Base-by-base conservation (phyloP, 768 basidiomycete genomes). In the Pleurotus salmoneostramineus region DNA sequence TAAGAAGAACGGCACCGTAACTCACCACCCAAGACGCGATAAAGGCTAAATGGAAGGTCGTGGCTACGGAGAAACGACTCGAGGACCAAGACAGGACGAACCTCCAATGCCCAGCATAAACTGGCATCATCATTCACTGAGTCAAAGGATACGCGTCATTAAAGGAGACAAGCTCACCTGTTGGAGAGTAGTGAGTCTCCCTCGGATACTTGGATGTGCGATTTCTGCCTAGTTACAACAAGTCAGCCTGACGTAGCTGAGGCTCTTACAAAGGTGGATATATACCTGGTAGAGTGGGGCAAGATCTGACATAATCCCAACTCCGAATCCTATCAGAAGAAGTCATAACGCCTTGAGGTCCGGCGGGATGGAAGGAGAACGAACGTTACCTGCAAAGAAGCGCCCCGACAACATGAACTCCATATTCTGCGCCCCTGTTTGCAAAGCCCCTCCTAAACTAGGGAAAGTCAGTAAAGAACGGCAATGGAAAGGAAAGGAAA, bases 171-270 rank as follows among this genome's bases (percentile, higher is more conserved):
- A 21, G 54, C 61, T 7, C 43, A 72, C 72, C 60, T 81, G 81
- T 65, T 82, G 81, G 34, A 83, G 68, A 3, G 81, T 82, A 2
- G 79, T 82, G 40, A 82, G 69, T 14, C 80, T 72, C 7, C 82
- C 82, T n/a, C 81, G 73, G 44, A 82, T 82, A 68, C 77, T 78
- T 0, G 82, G 81, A 58, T 82, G 80, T 1, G 82, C 79, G 51
- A 85, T 83, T 67, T 83, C 82, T 14, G 82, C 77, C 70, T 75
- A 40, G 4, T 17, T 4, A 52, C 12, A 45, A n/a, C 12, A 45
- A 17, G 6, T 17, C 44, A 27, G 21, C 21, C 21, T 27, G 21
- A 27, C 21, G 21, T 27, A 27, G 21, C 21, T 27, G 21, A 27
- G 21, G 21, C 21, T 27, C 21, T 27, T 27, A 27, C 21, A 27